phyloP scores from a whole-genome alignment of 2,329 filamentous ascomycete species.

The Sphaceloma murrayae region DNA sequence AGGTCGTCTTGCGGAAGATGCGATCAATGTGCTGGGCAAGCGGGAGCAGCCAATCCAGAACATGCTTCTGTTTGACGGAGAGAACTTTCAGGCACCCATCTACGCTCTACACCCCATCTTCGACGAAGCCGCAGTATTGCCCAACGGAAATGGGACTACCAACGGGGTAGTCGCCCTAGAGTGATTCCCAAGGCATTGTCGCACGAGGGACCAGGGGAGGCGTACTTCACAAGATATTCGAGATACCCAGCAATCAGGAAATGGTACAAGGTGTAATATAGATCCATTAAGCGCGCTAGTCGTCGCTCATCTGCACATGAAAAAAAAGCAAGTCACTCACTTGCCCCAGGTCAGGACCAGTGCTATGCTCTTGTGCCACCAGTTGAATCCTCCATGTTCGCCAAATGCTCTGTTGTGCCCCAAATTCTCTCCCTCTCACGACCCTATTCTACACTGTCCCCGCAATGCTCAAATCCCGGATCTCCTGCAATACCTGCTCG shows the following conservation, averaged over 20 bases:
- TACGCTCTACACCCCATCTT: constrained; percentile 39
- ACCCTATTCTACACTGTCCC: constrained; percentile 44
- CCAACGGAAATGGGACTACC: neutral
- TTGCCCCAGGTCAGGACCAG: neutral
- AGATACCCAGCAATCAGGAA: neutral
- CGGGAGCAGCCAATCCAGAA: constrained; percentile 95
- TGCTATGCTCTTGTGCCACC: neutral
- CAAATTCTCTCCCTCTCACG: neutral
- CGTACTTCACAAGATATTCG: neutral
- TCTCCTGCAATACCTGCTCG: constrained; percentile 93
- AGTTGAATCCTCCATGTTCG: too few species aligned
- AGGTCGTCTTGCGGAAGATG: constrained; percentile 85
- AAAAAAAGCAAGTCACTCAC: constrained; percentile 2
- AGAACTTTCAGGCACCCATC: constrained; percentile 64
- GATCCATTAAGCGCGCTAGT: constrained; percentile 6
- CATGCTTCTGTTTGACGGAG: constrained; percentile 82
- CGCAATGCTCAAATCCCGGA: constrained; percentile 88
- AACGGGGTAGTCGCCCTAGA: neutral
- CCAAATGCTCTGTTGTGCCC: neutral
- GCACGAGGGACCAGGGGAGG: too few species aligned
- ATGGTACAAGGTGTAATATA: constrained; percentile 8
- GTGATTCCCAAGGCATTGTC: too few species aligned
- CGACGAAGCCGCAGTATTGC: constrained; percentile 1
- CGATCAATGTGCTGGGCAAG: constrained; percentile 88
- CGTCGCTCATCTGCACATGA: constrained; percentile 13